Evolutionary conservation across 2,329 filamentous ascomycete genomes (phyloP), one percentile per base, ranked within the genome.

Genomic region (Colletotrichum cuscutae): DNA sequence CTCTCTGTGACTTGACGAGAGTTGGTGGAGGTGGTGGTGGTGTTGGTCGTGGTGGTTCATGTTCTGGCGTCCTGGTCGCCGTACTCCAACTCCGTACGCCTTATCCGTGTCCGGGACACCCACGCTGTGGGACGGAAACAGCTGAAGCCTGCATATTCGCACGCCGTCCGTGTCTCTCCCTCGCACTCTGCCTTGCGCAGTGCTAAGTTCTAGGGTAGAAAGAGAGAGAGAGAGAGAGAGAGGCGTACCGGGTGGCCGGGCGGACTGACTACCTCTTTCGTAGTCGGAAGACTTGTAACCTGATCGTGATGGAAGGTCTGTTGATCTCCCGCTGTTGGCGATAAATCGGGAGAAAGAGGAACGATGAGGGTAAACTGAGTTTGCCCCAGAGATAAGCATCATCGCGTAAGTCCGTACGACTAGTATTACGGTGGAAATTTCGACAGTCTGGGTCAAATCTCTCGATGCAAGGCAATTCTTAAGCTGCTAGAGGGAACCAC

Each of bases 301-400:
- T 49, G 42, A 49, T 49, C 42, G 5, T n/a, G 7, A 49, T 49
- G 19, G n/a, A 22, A 49, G 42, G 19, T 8, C 19, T 22, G 42
- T 49, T 49, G 42, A 49, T 49, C 42, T 49, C 42, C 19, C 28
- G 57, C 19, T 32, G 46, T 56, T 30, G 42, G 24, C 24, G 26
- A 59, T 52, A n/a, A 19, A 57, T 22, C 19, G 35, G n/a, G 37
- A 65, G 42, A 19, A 58, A 24, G 12, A 30, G 60, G 22, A 28
- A n/a, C 46, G 24, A 5, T 12, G 66, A 49, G 28, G 6, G 30
- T 42, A 53, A 62, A 30, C 13, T 42, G 28, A 42, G 30, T 46
- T 49, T 24, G 57, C 69, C 52, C 56, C 22, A 63, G 69, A 69
- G 70, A 70, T 70, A 60, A 65, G 70, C 59, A 59, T 64, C 42